Evolutionary conservation across 305 asterid genomes (phyloP).

Genomic region (Fraxinus paxiana): DNA sequence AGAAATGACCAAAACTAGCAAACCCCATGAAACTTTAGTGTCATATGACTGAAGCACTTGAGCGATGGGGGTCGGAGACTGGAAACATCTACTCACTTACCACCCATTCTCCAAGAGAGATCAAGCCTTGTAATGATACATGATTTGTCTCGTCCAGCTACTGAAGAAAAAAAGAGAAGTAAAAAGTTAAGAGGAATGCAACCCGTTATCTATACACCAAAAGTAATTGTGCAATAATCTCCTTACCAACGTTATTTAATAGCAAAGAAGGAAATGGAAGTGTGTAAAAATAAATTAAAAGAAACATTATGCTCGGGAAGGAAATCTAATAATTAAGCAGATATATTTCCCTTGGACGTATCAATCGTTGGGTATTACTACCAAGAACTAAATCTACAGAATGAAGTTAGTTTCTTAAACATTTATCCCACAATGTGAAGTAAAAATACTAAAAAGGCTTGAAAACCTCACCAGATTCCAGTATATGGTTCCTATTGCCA

Average conservation of each 20-base stretch:
- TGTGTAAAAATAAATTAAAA: neutral
- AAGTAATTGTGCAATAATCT: neutral
- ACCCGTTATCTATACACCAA: neutral
- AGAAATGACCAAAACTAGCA: neutral
- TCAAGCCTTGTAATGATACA: conserved; percentile 19
- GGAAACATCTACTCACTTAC: conserved; percentile 27
- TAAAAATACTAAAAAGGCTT: conserved; percentile 30
- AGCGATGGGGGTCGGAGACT: conserved; percentile 26
- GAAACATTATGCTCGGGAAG: neutral
- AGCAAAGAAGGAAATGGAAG: neutral
- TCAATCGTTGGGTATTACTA: conserved; percentile 1
- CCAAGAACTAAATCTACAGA: neutral
- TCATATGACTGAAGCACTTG: neutral
- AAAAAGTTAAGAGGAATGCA: neutral
- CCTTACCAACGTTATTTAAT: neutral
- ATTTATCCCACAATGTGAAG: neutral
- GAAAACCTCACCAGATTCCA: neutral
- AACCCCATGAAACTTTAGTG: neutral
- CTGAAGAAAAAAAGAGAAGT: conserved; percentile 14
- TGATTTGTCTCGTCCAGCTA: conserved; percentile 10
- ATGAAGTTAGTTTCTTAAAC: neutral
- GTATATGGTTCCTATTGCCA: conserved; percentile 38
- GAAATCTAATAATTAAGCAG: neutral
- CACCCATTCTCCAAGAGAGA: conserved; percentile 29
- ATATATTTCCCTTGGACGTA: neutral